phyloP scores from a whole-genome alignment of 2,329 filamentous ascomycete genomes.

The Aureobasidium sp. region DNA sequence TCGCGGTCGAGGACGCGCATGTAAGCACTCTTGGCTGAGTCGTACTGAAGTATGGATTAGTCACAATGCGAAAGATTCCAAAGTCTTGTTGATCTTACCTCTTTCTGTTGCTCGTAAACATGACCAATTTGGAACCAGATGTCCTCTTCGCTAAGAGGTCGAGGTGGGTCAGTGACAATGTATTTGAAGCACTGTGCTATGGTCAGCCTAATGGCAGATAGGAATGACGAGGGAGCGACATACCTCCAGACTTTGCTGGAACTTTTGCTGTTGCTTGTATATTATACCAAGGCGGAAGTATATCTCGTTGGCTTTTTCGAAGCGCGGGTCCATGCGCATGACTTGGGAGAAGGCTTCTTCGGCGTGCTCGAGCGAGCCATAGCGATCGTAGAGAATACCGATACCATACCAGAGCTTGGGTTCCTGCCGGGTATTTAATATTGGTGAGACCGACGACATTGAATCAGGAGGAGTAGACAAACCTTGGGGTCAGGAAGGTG shows the following conservation, averaged over 20 bases:
- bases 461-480: constrained; percentile 25
- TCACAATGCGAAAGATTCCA: not conserved
- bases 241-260: constrained; percentile 84
- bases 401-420: constrained; percentile 99
- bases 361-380: constrained; percentile 91
- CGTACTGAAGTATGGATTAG: constrained; percentile 57
- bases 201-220: constrained; percentile 20
- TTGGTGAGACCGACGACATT: constrained; percentile 9
- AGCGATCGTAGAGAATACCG: constrained; percentile 92
- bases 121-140: constrained; percentile 99
- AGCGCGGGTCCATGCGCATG: constrained; percentile 96
- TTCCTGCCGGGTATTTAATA: constrained; percentile 50
- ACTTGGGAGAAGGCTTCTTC: constrained; percentile 98
- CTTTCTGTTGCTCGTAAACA: constrained; percentile 97
- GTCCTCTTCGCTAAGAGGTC: constrained; percentile 90
- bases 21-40: constrained; percentile 87
- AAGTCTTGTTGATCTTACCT: constrained; percentile 54
- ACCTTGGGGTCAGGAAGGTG: constrained; percentile 92
- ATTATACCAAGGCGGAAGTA: constrained; percentile 99
- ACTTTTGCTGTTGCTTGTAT: constrained; percentile 97
- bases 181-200: constrained; percentile 86
- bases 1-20: constrained; percentile 88
- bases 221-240: constrained; percentile 17
- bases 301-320: constrained; percentile 98
- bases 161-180: constrained; percentile 86